These are phyloP conservation scores for Umbellularia californica DNA, from an alignment of 164 flowering plant species.

Conservation along the genomic window DNA sequence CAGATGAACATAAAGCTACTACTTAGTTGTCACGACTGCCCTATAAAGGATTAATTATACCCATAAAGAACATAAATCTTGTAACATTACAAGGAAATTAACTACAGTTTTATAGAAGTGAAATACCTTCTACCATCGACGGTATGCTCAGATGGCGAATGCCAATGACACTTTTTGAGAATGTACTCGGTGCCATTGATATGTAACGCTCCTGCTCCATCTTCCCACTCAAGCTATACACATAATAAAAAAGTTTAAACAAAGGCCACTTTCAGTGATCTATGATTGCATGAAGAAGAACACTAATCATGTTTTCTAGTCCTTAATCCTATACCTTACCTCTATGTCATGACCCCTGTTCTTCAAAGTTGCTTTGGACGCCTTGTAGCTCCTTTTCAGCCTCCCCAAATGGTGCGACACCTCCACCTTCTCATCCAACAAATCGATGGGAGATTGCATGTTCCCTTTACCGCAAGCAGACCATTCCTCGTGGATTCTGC, in stretches of 20 bases:
- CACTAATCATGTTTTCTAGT: background rate
- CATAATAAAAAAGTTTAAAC: background rate
- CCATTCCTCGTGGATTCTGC: slow-evolving; percentile 48
- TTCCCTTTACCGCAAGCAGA: slow-evolving; percentile 35
- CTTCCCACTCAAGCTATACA: slow-evolving; percentile 37
- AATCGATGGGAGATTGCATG: slow-evolving; percentile 72
- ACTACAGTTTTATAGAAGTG: background rate
- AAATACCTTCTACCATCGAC: slow-evolving; percentile 35
- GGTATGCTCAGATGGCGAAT: slow-evolving; percentile 60
- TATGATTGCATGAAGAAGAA: background rate
- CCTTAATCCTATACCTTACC: slow-evolving; percentile 19
- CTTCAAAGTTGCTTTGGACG: slow-evolving; percentile 34
- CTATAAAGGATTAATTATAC: too few relatives aligned
- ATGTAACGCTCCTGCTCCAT: slow-evolving; percentile 30
- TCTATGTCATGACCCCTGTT: slow-evolving; percentile 57
- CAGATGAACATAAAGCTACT: too few relatives aligned
- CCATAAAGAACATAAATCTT: too few relatives aligned
- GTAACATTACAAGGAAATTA: background rate
- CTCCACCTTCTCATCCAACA: slow-evolving; percentile 32
- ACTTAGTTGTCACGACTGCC: too few relatives aligned
- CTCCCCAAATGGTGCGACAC: slow-evolving; percentile 29
- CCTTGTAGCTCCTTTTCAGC: slow-evolving; percentile 34
- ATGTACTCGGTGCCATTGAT: slow-evolving; percentile 33
- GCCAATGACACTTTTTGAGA: slow-evolving; percentile 49
- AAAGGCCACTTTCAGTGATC: background rate